Conservation (phyloP, 2,329 filamentous ascomycete species). For the Blumeria graminis region DNA sequence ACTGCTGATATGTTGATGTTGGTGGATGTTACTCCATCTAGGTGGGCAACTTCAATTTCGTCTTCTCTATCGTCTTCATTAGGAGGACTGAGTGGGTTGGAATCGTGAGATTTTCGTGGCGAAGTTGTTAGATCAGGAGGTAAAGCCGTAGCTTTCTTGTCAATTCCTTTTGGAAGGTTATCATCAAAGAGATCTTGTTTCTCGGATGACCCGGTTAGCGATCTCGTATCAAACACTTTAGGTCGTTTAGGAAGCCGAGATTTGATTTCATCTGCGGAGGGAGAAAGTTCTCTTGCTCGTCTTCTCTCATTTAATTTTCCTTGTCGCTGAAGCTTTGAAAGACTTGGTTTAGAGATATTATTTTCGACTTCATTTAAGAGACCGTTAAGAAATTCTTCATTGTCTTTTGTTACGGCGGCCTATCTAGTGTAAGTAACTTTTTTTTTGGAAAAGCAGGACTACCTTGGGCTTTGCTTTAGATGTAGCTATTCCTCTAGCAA, state of each 20-base stretch:
- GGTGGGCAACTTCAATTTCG: slow-evolving; percentile 68
- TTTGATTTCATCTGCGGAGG: slow-evolving; percentile 29
- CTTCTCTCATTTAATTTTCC: slow-evolving; percentile 54
- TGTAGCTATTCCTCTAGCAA: slow-evolving; percentile 48
- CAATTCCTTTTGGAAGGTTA: slow-evolving; percentile 14
- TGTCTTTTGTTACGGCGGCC: slow-evolving; percentile 60
- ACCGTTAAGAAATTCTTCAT: slow-evolving; percentile 66
- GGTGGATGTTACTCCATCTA: slow-evolving; percentile 38
- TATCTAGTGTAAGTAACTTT: slow-evolving; percentile 14
- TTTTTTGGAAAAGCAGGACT: slow-evolving; percentile 7
- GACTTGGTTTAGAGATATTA: slow-evolving; percentile 37
- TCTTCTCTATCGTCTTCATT: slow-evolving; percentile 32
- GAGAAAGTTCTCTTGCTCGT: slow-evolving; percentile 60
- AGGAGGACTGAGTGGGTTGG: slow-evolving; percentile 10
- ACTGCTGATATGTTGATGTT: slow-evolving; percentile 72
- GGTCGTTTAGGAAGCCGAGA: slow-evolving; percentile 30
- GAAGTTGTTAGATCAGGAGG: slow-evolving; percentile 76
- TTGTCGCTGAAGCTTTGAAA: slow-evolving; percentile 32
- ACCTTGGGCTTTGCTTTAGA: slow-evolving; percentile 63
- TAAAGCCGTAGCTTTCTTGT: slow-evolving; percentile 32
- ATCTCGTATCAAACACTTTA: slow-evolving; percentile 26
- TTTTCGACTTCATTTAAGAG: slow-evolving; percentile 73
- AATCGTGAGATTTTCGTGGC: slow-evolving; percentile 46
- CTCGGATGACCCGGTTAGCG: slow-evolving; percentile 22
- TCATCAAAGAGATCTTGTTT: slow-evolving; percentile 28